These are phyloP conservation scores for Cyberlindnera saturnus DNA, from an alignment of 805 yeast genomes.

Conservation along the genomic window DNA sequence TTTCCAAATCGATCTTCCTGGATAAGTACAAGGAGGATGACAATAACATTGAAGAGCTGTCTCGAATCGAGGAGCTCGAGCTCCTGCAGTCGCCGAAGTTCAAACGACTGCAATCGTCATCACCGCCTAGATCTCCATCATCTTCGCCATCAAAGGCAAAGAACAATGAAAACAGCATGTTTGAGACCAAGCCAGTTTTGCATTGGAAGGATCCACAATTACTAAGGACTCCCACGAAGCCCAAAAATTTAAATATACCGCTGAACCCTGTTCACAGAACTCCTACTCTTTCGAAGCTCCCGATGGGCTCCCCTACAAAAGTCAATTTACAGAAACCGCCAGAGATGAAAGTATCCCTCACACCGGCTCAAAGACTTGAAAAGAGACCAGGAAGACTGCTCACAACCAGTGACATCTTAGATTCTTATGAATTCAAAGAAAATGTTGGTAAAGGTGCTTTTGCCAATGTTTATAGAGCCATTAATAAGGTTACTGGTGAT, in stretches of 20 bases:
- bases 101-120: slow-evolving; percentile 20
- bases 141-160: slow-evolving; percentile 17
- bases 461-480: slow-evolving; percentile 78
- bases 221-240: slow-evolving; percentile 20
- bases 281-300: slow-evolving; percentile 5
- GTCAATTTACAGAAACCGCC: slow-evolving; percentile 1
- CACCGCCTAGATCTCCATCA: slow-evolving; percentile 20
- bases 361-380: slow-evolving; percentile 49
- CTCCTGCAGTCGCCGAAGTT: slow-evolving; percentile 23
- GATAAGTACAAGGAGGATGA: slow-evolving; percentile 22
- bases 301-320: slow-evolving; percentile 14
- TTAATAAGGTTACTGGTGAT: slow-evolving; percentile 57
- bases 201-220: slow-evolving; percentile 11
- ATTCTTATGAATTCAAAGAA: slow-evolving; percentile 46
- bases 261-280: slow-evolving; percentile 12
- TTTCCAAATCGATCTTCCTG: slow-evolving; percentile 17
- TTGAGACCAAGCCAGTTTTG: slow-evolving; percentile 20
- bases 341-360: slow-evolving; percentile 23
- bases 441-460: slow-evolving; percentile 87
- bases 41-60: slow-evolving; percentile 16
- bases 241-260: slow-evolving; percentile 5
- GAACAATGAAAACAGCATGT: slow-evolving; percentile 10
- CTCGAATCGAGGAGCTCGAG: slow-evolving; percentile 21
- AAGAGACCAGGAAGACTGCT: slow-evolving; percentile 30
- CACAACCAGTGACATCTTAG: slow-evolving; percentile 22